phyloP scores from a whole-genome alignment of 139 green algal species.

The Spirogloea muscicola region DNA sequence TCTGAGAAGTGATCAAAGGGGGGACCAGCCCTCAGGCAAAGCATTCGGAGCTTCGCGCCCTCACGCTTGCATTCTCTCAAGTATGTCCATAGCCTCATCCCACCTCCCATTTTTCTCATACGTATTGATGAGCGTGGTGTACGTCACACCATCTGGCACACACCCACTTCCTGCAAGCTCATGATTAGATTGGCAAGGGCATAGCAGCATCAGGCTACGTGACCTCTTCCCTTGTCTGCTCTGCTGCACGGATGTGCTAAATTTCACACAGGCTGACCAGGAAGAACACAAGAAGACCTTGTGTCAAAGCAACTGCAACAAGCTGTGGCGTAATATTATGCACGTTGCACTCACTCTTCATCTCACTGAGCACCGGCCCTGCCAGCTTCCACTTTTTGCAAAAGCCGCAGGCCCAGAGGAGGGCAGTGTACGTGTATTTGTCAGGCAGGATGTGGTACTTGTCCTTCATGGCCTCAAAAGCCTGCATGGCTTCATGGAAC shows the following conservation, averaged over 20 bases:
- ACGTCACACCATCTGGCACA: not conserved
- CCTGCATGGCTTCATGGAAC: not conserved
- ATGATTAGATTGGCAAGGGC: no score
- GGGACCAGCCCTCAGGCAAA: no score
- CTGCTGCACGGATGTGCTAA: no score
- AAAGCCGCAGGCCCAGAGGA: not conserved
- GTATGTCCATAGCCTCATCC: conserved; percentile 10
- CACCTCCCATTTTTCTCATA: conserved; percentile 21
- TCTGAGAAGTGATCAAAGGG: no score
- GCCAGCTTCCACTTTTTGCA: conserved; percentile 2
- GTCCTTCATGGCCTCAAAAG: not conserved
- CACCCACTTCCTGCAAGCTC: no score
- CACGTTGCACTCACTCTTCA: conserved; percentile 5
- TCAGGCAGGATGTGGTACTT: not conserved
- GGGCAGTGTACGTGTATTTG: conserved; percentile 24
- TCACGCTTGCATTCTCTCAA: not conserved
- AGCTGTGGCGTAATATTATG: no score
- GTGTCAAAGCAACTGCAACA: no score
- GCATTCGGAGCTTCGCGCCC: no score
- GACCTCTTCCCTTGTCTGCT: no score
- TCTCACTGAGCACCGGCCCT: conserved; percentile 6
- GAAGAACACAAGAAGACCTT: no score
- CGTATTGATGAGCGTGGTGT: conserved; percentile 6
- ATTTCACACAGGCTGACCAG: no score
- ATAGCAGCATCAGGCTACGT: no score